These are phyloP conservation scores for Physaria fendleri DNA, from an alignment of 345 rosid species.

Conservation along the genomic window DNA sequence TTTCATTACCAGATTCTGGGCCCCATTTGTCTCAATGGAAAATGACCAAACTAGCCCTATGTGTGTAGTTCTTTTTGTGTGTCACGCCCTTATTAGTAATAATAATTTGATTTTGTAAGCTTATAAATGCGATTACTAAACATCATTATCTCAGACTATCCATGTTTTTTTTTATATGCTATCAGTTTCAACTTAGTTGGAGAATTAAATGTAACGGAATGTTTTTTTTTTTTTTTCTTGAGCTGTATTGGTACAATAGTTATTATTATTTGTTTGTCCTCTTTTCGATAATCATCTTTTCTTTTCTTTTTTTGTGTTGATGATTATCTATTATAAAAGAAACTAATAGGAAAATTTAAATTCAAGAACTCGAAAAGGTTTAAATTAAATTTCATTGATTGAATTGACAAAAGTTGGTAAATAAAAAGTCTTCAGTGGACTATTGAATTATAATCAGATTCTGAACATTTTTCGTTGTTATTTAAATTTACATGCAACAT, in stretches of 20 bases:
- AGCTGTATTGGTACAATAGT: too few species aligned
- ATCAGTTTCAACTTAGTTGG: too few species aligned
- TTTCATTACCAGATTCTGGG: slow-evolving; percentile 19
- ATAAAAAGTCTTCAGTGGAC: slow-evolving; percentile 3
- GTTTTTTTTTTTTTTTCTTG: too few species aligned
- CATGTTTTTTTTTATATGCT: too few species aligned
- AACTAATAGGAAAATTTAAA: neutral
- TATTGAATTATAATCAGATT: slow-evolving; percentile 9
- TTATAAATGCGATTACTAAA: too few species aligned
- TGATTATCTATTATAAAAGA: neutral
- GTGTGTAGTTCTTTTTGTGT: too few species aligned
- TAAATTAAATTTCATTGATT: neutral
- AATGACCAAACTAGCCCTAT: neutral
- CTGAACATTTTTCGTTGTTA: slow-evolving; percentile 18
- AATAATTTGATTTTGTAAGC: slow-evolving; percentile 1
- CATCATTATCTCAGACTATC: too few species aligned
- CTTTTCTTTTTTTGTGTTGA: neutral
- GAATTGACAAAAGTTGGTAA: slow-evolving; percentile 4
- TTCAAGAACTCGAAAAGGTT: neutral
- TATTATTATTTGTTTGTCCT: too few species aligned
- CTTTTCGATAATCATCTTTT: too few species aligned
- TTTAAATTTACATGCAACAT: slow-evolving; percentile 1
- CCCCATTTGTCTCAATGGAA: slow-evolving; percentile 13
- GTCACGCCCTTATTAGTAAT: neutral
- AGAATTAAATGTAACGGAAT: too few species aligned